These are phyloP conservation scores for Sugiyamaella boreocaroliniensis DNA, from an alignment of 805 yeast species.

Conservation along the genomic window DNA sequence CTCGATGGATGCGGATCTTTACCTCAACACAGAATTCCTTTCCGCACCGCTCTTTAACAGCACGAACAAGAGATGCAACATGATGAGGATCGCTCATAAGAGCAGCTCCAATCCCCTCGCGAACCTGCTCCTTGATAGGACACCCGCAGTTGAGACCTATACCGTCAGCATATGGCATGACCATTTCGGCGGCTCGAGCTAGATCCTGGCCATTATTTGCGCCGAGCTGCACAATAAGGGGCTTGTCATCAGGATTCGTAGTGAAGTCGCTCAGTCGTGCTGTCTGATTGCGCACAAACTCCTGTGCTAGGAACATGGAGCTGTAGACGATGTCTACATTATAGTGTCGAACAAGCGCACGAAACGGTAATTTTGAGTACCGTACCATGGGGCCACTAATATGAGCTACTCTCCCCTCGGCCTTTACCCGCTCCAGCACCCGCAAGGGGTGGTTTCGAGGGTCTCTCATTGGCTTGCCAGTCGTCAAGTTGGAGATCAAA, in stretches of 20 bases:
- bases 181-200: conserved; percentile 75
- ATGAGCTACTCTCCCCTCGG: conserved; percentile 48
- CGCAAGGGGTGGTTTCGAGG: conserved; percentile 47
- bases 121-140: conserved; percentile 88
- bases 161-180: conserved; percentile 87
- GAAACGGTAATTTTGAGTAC: conserved; percentile 87
- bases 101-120: conserved; percentile 97
- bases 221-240: conserved; percentile 86
- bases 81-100: conserved; percentile 76
- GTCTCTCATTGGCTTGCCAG: conserved; percentile 26
- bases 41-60: conserved; percentile 73
- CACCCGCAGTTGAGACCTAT: conserved; percentile 96
- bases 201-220: conserved; percentile 78
- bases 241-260: conserved; percentile 62
- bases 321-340: conserved; percentile 79
- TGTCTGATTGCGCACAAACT: conserved; percentile 74
- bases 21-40: conserved; percentile 73
- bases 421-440: conserved; percentile 42
- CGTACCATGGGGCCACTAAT: conserved; percentile 96
- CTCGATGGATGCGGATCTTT: conserved; percentile 81
- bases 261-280: conserved; percentile 84
- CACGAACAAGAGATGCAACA: conserved; percentile 76
- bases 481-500: too few relatives aligned
- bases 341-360: conserved; percentile 70
- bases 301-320: conserved; percentile 95